A percentile compares a stretch with the other conserved stretches of the same genome.
Conservation (phyloP, 345 rosid genomes). For the Sonneratia caseolaris region DNA sequence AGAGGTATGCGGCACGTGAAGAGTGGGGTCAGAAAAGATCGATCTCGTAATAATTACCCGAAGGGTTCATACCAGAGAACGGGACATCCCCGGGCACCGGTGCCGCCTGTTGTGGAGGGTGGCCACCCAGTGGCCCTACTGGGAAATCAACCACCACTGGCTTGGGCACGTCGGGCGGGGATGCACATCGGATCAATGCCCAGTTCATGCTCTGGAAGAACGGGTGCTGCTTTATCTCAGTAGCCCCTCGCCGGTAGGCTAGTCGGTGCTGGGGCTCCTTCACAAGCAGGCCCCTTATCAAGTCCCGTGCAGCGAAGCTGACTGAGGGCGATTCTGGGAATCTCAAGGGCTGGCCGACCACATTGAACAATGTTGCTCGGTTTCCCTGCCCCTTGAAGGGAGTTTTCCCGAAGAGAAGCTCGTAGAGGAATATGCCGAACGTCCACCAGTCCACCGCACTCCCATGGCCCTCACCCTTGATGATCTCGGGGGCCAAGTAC, state of each 20-base stretch:
- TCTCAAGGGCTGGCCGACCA: constrained; percentile 35
- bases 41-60: constrained; percentile 42
- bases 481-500: constrained; percentile 38
- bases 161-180: constrained; percentile 36
- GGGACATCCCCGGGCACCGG: constrained; percentile 8
- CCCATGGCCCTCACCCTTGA: constrained; percentile 42
- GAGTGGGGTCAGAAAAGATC: constrained; percentile 28
- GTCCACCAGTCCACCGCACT: constrained; percentile 47
- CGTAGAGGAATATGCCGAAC: constrained; percentile 34
- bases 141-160: constrained; percentile 17
- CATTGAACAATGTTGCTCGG: constrained; percentile 33
- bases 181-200: constrained; percentile 34
- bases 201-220: constrained; percentile 41
- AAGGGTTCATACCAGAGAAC: constrained; percentile 32
- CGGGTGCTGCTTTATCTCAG: constrained; percentile 39
- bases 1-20: neutral
- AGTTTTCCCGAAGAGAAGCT: constrained; percentile 34
- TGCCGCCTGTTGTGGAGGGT: constrained; percentile 10
- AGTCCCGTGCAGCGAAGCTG: constrained; percentile 31
- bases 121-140: constrained; percentile 8
- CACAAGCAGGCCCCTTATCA: constrained; percentile 35
- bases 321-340: constrained; percentile 32
- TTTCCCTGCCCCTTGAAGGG: constrained; percentile 37
- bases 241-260: constrained; percentile 34
- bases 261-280: constrained; percentile 37